phyloP scores from a whole-genome alignment of 768 basidiomycete species.

The Panaeolus cyanescens region DNA sequence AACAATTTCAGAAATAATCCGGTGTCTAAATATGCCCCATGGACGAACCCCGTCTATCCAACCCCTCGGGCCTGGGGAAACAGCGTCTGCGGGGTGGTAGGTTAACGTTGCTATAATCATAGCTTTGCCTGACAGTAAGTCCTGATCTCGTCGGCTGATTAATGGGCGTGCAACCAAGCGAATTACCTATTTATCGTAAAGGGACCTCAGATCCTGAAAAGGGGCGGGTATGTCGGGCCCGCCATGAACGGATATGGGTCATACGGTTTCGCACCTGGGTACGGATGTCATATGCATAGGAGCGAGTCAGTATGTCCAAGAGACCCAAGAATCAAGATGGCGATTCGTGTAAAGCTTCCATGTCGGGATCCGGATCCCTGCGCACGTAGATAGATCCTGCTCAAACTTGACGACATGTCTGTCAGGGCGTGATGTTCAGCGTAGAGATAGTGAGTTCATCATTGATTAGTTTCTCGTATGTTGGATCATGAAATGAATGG shows the following conservation, averaged over 20 bases:
- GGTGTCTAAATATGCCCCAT: neutral
- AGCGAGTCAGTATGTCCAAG: too few species aligned
- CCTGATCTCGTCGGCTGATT: neutral
- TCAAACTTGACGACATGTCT: too few species aligned
- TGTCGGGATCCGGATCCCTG: too few species aligned
- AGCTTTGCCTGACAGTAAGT: neutral
- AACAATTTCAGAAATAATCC: too few species aligned
- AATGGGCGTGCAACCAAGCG: neutral
- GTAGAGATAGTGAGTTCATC: too few species aligned
- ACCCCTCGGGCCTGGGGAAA: neutral
- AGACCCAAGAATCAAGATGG: too few species aligned
- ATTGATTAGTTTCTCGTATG: too few species aligned
- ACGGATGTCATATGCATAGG: too few species aligned
- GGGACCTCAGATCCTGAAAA: neutral
- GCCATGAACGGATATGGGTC: neutral
- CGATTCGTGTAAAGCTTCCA: too few species aligned
- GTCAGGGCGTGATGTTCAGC: too few species aligned
- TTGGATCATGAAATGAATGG: too few species aligned
- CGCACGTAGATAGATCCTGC: too few species aligned
- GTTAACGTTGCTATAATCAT: neutral
- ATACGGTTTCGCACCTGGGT: neutral
- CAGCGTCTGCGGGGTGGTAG: neutral
- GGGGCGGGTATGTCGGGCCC: neutral
- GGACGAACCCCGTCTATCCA: neutral
- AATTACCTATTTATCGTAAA: neutral